Percentiles rank a stretch among this genome's conserved stretches.
Conservation (phyloP, 2,329 filamentous ascomycete genomes). For the Gaeumannomyces tritici region DNA sequence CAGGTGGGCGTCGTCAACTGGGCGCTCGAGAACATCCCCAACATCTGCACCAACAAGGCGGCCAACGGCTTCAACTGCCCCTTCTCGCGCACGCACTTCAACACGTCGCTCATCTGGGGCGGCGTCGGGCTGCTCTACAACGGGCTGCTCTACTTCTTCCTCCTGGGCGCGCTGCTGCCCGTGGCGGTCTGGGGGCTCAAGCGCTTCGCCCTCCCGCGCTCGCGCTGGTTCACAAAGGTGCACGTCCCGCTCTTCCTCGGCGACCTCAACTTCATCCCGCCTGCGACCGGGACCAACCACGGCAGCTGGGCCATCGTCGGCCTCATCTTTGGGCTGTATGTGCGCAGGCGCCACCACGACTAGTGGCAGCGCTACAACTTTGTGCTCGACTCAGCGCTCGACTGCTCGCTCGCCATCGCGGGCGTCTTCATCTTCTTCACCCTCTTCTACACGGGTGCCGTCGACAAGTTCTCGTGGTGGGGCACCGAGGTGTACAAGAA, state of each 20-base stretch:
- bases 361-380: slow-evolving; percentile 38
- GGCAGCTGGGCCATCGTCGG: slow-evolving; percentile 32
- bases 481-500: slow-evolving; percentile 19
- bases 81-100: slow-evolving; percentile 36
- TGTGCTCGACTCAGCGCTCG: slow-evolving; percentile 21
- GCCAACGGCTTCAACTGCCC: slow-evolving; percentile 37
- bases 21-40: slow-evolving; percentile 26
- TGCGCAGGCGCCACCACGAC: slow-evolving; percentile 29
- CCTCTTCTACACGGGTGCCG: slow-evolving; percentile 19
- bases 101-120: slow-evolving; percentile 39
- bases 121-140: slow-evolving; percentile 43
- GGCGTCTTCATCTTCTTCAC: slow-evolving; percentile 26
- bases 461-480: slow-evolving; percentile 23
- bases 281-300: slow-evolving; percentile 24
- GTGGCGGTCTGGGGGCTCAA: not conserved
- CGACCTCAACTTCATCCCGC: slow-evolving; percentile 27
- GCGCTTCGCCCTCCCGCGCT: not conserved
- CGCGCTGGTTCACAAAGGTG: slow-evolving; percentile 13
- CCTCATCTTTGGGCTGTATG: slow-evolving; percentile 32
- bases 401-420: slow-evolving; percentile 20
- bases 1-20: slow-evolving; percentile 25
- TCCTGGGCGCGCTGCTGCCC: slow-evolving; percentile 32
- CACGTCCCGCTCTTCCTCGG: slow-evolving; percentile 26
- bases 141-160: slow-evolving; percentile 38
- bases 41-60: slow-evolving; percentile 29